Evolutionary conservation across 2,329 filamentous ascomycete genomes (phyloP).

Genomic region (Phialophora verrucosa): DNA sequence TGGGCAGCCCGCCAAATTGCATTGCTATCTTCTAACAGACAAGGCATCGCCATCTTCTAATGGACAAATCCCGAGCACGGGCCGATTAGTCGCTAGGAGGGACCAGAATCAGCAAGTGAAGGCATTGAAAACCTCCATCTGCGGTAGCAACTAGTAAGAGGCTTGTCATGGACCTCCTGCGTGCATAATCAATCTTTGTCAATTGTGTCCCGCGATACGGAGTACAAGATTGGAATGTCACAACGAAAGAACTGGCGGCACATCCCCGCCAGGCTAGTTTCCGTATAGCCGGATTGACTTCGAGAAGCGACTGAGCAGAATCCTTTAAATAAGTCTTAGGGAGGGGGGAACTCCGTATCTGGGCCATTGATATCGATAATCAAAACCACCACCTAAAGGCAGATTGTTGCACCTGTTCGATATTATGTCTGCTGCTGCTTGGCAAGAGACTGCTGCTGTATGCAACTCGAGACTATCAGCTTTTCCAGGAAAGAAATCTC

Average conservation of each 20-base stretch:
- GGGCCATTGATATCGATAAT: background rate
- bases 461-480: background rate
- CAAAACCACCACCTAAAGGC: background rate
- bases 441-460: slow-evolving; percentile 4
- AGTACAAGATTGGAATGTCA: slow-evolving; percentile 6
- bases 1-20: slow-evolving; percentile 36
- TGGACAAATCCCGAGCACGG: background rate
- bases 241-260: slow-evolving; percentile 7
- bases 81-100: background rate
- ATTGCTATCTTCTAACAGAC: slow-evolving; percentile 34
- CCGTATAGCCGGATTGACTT: slow-evolving; percentile 3
- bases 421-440: background rate
- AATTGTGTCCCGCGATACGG: background rate
- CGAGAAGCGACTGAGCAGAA: background rate
- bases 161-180: background rate
- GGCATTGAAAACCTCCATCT: background rate
- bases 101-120: background rate
- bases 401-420: background rate
- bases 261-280: slow-evolving; percentile 6
- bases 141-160: background rate
- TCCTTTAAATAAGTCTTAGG: background rate
- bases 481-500: background rate
- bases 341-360: background rate
- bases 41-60: no score
- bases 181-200: background rate